Percentiles rank a stretch among this genome's conserved stretches.
Evolutionary conservation across 208 protist species (phyloP).

Genomic region (Wallacemonas sp.): DNA sequence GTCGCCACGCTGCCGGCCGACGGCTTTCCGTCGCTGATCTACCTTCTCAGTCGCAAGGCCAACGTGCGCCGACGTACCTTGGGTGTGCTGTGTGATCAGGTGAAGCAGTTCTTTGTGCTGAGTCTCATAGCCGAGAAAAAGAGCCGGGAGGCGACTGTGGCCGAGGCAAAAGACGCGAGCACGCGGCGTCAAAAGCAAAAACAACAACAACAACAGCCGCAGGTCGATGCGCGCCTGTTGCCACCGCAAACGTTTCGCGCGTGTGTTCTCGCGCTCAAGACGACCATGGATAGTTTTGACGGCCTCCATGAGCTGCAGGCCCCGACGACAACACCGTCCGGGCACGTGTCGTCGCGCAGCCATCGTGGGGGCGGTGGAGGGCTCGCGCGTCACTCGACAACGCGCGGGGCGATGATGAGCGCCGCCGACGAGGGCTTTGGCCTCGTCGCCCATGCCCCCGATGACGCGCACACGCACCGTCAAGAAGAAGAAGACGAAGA

Average conservation of each 20-base stretch:
- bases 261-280: constrained; percentile 17
- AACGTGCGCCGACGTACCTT: neutral
- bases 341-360: no score
- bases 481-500: neutral
- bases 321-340: no score
- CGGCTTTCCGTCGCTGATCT: constrained; percentile 49
- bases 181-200: neutral
- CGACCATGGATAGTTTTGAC: constrained; percentile 17
- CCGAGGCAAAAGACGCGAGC: no score
- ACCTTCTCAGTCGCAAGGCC: constrained; percentile 28
- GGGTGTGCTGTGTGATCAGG: constrained; percentile 6
- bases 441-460: neutral
- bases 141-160: neutral
- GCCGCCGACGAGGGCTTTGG: constrained; percentile 5
- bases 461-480: no score
- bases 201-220: neutral
- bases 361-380: no score
- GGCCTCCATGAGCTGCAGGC: neutral
- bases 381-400: no score
- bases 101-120: constrained; percentile 12
- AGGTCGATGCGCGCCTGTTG: neutral
- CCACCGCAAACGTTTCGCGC: constrained; percentile 11
- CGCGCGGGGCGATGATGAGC: constrained; percentile 5
- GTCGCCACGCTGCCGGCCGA: constrained; percentile 42
- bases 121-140: neutral